Percentiles rank a stretch among this genome's conserved stretches.
phyloP scores from a whole-genome alignment of 768 basidiomycete species.

The Mrakia gelida region DNA sequence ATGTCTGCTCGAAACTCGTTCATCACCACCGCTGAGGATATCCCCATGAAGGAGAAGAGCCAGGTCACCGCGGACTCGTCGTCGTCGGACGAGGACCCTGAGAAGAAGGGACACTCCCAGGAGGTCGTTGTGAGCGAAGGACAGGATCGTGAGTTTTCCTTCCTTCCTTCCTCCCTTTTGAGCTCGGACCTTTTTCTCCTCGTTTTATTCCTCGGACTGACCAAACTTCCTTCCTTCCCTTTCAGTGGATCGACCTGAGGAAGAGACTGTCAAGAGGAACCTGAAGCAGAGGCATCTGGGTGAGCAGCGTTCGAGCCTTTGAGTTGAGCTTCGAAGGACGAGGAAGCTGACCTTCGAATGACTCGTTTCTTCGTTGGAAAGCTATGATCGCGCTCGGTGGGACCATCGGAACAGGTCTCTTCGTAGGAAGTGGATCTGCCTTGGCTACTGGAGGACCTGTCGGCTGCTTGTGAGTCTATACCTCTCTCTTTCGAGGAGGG shows the following conservation, averaged over 20 bases:
- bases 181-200: not conserved
- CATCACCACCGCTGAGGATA: not conserved
- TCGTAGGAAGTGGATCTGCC: slow-evolving; percentile 22
- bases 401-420: slow-evolving; percentile 25
- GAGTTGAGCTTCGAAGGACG: not conserved
- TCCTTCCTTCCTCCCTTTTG: not conserved
- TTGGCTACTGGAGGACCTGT: slow-evolving; percentile 24
- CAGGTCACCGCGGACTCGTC: not conserved
- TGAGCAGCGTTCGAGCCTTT: not conserved
- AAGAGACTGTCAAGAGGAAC: slow-evolving; percentile 16
- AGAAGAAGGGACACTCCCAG: slow-evolving; percentile 4
- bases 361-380: not conserved
- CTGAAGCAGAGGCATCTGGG: slow-evolving; percentile 26
- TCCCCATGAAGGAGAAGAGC: not conserved
- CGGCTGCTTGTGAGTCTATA: not conserved
- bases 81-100: not conserved
- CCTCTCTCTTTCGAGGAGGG: not conserved
- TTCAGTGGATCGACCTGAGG: not conserved
- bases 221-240: not conserved
- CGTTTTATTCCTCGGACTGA: too few relatives aligned
- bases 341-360: not conserved
- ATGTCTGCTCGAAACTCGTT: not conserved
- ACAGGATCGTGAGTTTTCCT: not conserved
- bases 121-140: not conserved
- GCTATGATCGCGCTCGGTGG: slow-evolving; percentile 27